Base-by-base conservation (phyloP, 176 grass and related monocot species). In the Aegilops tauschii region DNA sequence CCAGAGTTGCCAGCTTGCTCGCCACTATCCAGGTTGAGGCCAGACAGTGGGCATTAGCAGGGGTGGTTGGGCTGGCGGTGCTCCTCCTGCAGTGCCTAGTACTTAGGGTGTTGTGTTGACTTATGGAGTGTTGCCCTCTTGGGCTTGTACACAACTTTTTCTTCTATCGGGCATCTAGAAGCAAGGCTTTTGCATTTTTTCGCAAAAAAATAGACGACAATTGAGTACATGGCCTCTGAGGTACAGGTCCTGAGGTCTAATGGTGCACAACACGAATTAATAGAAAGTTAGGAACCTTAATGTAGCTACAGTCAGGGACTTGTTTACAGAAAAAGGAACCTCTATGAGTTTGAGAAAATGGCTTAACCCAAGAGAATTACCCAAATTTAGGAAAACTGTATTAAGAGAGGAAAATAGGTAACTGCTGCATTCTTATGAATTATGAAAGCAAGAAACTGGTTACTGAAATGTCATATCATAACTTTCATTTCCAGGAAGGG, bases 391-490 rank as follows among this genome's bases (percentile, higher is more conserved):
- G 29, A 74, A 64, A 64, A 81, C 52, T 65, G 87, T 61, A 86
- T 12, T 78, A 54, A 52, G 50, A 93, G 61, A 78, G 31, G 20
- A n/a, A 4, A 45, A 30, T 21, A 31, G 7, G 8, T 25, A 68
- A 67, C 29, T 56, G 45, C 21, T 73, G 30, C 11, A 4, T 6
- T 59, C 34, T 45, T 61, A 63, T 13, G 65, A 67, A 84, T 65
- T n/a, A 67, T 25, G 56, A 36, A 74, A 73, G 44, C 42, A 82
- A 54, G 58, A 44, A 78, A 17, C 31, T 85, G 35, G 61, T 87
- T 70, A 75, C 32, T 21, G 61, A 40, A 77, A 85, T 76, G 27
- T 80, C 52, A 82, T 9, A 72, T 32, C 16, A 0, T 45, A 77
- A 68, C 20, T 45, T 50, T 39, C 1, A 85, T 59, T 66, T 76